phyloP scores from a whole-genome alignment of 2,329 filamentous ascomycete species.

The Colletotrichum sp. region DNA sequence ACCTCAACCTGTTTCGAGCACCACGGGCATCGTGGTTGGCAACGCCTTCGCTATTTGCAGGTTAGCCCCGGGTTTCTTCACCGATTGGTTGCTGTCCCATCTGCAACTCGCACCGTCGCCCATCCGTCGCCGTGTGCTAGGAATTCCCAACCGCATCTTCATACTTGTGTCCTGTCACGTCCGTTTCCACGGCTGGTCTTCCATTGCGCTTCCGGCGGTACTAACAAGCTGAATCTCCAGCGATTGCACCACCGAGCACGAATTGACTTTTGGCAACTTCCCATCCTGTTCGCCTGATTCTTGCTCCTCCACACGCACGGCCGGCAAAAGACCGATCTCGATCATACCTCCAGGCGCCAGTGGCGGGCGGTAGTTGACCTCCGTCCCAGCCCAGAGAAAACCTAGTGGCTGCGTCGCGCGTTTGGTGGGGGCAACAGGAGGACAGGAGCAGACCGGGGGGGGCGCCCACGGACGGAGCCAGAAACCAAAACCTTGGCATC shows the following conservation, averaged over 20 bases:
- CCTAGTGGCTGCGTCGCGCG: not conserved
- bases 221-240: not conserved
- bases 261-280: not conserved
- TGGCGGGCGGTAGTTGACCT: conserved; percentile 7
- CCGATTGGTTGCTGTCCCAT: not conserved
- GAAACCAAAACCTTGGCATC: conserved; percentile 17
- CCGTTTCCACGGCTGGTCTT: not conserved
- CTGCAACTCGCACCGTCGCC: not conserved
- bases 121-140: not conserved
- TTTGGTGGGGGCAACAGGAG: not conserved
- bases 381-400: not conserved
- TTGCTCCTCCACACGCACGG: not conserved
- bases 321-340: not conserved
- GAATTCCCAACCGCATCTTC: not conserved
- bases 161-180: not conserved
- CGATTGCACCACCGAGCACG: not conserved
- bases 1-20: conserved; percentile 7
- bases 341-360: conserved; percentile 1
- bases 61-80: not conserved
- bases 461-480: not conserved
- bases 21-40: not conserved
- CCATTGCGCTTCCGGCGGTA: not conserved
- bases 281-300: not conserved
- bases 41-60: not conserved
- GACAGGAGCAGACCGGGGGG: not conserved